These are phyloP conservation scores for Podila minutissima DNA, from an alignment of 192 early-diverging fungal genomes.

Conservation along the genomic window DNA sequence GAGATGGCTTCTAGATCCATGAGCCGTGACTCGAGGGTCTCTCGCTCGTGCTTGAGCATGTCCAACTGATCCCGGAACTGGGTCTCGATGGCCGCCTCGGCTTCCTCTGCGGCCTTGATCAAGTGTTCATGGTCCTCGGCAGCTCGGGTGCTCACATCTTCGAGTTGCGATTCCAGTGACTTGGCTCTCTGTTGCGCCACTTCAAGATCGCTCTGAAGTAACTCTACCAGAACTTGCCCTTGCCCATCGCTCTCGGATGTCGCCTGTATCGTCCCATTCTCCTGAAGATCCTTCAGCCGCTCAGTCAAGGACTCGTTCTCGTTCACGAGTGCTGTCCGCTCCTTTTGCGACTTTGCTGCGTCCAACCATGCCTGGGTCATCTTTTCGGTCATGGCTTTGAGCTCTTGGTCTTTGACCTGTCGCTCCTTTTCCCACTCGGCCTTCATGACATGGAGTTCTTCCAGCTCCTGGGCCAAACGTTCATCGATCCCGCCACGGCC, in stretches of 20 bases:
- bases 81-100: conserved; percentile 7
- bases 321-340: conserved; percentile 25
- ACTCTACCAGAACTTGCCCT: conserved; percentile 28
- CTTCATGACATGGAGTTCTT: conserved; percentile 37
- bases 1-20: conserved; percentile 22
- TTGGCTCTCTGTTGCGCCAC: conserved; percentile 42
- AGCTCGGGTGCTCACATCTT: conserved; percentile 40
- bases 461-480: conserved; percentile 41
- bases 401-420: conserved; percentile 43
- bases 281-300: background rate
- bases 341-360: conserved; percentile 32
- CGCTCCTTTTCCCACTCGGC: conserved; percentile 47
- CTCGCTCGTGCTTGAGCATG: conserved; percentile 26
- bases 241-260: conserved; percentile 6
- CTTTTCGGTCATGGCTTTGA: conserved; percentile 42
- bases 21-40: conserved; percentile 23
- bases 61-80: conserved; percentile 18
- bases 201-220: conserved; percentile 31
- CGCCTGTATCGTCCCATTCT: conserved; percentile 2
- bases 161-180: conserved; percentile 29
- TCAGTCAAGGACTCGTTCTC: conserved; percentile 12
- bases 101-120: conserved; percentile 5
- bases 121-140: conserved; percentile 32
- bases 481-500: conserved; percentile 43
- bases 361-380: conserved; percentile 52